Conservation (phyloP, 2,329 filamentous ascomycete species). For the Verticillium dahliae region DNA sequence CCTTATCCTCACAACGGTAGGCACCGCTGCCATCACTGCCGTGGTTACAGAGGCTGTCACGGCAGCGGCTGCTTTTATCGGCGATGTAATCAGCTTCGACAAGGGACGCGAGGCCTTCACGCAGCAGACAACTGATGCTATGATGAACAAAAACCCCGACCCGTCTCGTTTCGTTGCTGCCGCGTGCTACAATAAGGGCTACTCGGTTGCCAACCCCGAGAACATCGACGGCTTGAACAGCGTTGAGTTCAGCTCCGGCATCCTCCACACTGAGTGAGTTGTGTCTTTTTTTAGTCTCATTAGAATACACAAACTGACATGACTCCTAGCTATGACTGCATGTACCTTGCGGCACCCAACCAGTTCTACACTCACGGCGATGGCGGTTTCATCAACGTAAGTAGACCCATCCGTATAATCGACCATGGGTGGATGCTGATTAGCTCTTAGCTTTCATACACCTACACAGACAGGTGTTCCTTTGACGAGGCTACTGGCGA, state of each 20-base stretch:
- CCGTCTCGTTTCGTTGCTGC: slow-evolving; percentile 2
- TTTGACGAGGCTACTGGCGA: slow-evolving; percentile 5
- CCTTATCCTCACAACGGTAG: neutral
- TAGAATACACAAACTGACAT: neutral
- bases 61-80: neutral
- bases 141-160: slow-evolving; percentile 3
- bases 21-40: neutral
- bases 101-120: slow-evolving; percentile 5
- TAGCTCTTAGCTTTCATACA: slow-evolving; percentile 4
- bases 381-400: slow-evolving; percentile 9
- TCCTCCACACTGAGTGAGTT: slow-evolving; percentile 3
- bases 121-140: slow-evolving; percentile 1
- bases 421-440: neutral
- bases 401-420: neutral
- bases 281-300: neutral
- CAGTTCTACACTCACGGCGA: slow-evolving; percentile 7
- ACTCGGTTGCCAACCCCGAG: neutral
- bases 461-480: slow-evolving; percentile 4
- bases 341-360: slow-evolving; percentile 7
- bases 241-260: neutral
- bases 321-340: slow-evolving; percentile 3
- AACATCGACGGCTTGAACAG: slow-evolving; percentile 3
- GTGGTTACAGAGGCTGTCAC: neutral
- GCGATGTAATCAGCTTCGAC: neutral
- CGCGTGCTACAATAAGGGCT: slow-evolving; percentile 5